Base-by-base conservation (phyloP, 2,329 filamentous ascomycete species). In the Colletotrichum sp. region DNA sequence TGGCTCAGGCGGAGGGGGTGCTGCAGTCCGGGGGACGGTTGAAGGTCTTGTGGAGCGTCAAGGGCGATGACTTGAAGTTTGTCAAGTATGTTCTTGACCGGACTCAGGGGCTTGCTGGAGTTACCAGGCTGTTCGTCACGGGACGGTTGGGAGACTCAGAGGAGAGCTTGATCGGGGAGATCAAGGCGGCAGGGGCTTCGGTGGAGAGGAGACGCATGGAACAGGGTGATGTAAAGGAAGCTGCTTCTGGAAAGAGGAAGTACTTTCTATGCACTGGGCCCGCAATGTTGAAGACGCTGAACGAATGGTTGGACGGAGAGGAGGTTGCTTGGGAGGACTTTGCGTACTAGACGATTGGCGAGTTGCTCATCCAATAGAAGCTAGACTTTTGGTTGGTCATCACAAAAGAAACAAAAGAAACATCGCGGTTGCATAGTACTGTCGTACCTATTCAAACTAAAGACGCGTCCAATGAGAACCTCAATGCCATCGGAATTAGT, bases 1-100 rank as follows among this genome's bases (percentile, higher is more conserved):
- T 98, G n/a, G 92, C 92, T 1, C 94, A 95, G 79, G 88, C 92
- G n/a, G 80, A 81, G 0, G 86, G 85, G 1, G 83, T 89, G 8
- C 81, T 95, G 3, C 77, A 72, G 10, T 75, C 72, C 1, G 80
- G 78, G 7, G 79, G 82, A 2, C n/a, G 44, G 5, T 81, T 97
- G 49, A 85, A 80, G 30, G 81, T 97, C 6, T 86, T 95, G 2
- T 98, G 95, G 95, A 93, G 91, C 3, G 79, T 96, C 6, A 87
- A 89, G 8, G 82, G 84, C 1, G 88, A 87, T 4, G 95, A 98
- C 83, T 71, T 95, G 1, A 87, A 87, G 1, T 83, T 97, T 2
- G 93, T 92, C 0, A 80, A 87, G 2, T 91, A 95, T 78, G 87
- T 88, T 1, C 88, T 97, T 55, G 81, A 85, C 28, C 84, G 83